Base-by-base conservation (phyloP, 768 basidiomycete species). In the Tephrocybe rancida region DNA sequence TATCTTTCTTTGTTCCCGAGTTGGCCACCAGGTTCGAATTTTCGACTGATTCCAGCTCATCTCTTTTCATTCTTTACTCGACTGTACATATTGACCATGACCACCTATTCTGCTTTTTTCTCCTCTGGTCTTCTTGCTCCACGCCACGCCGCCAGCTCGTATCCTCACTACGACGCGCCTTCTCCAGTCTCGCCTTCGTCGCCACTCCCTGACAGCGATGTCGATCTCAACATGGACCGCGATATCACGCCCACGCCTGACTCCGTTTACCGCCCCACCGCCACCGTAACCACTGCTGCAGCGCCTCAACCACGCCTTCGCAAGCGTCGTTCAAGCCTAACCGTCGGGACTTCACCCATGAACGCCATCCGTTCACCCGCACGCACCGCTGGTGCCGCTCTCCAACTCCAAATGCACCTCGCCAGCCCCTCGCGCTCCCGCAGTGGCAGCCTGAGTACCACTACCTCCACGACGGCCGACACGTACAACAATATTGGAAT, bases 71-170 rank as follows among this genome's bases (percentile, higher is more conserved):
- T 50, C 29, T 29, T 39, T 50, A 25, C 25, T 43, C 24, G 22
- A 47, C 48, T 39, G 35, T 49, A 52, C 42, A 32, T 56, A 34
- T 47, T 54, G 29, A 52, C 50, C 5, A 68, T 65, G 62, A 72
- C 80, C 60, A 66, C 75, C 32, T 88, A 88, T 62, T 88, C 87
- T 26, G 71, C 82, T 7, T 84, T 88, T 61, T 88, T 88, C 69
- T 84, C 86, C 27, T 86, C 86, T 35, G 87, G 87, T 19, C 76
- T 88, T 30, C 81, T 87, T 32, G 86, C 86, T 13, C 73, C 81
- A 4, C 72, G 72, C 58, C 14, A 58, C 22, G 27, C 45, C 50
- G 34, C 54, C 14, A 21, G 41, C 21, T 27, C 48, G 4, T 39
- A 29, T 14, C 37, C 52, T n/a, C 42, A 43, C 46, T 60, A 57